phyloP scores from a whole-genome alignment of 371 early-diverging fungal genomes.

The Paraphysoderma sedebokerense region DNA sequence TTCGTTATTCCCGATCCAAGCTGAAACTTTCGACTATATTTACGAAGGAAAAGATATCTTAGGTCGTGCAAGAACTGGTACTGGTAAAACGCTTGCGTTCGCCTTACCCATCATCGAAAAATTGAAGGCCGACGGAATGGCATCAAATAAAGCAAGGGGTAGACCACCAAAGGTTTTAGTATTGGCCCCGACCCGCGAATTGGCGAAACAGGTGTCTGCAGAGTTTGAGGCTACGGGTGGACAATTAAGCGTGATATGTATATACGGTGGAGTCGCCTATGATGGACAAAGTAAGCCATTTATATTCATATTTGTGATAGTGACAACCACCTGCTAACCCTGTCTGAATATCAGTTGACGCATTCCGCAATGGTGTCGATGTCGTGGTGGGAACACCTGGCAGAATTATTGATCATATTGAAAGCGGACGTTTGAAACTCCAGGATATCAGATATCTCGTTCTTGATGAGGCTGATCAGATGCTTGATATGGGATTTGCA shows the following conservation, averaged over 20 bases:
- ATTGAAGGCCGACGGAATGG: conserved; percentile 36
- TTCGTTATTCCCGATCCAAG: conserved; percentile 83
- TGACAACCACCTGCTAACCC: neutral
- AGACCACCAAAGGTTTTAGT: too few relatives aligned
- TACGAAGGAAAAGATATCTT: conserved; percentile 78
- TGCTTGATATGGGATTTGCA: conserved; percentile 46
- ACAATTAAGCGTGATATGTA: conserved; percentile 6
- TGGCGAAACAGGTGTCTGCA: conserved; percentile 83
- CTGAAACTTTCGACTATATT: conserved; percentile 63
- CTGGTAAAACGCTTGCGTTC: conserved; percentile 86
- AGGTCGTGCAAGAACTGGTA: conserved; percentile 92
- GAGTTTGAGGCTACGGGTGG: conserved; percentile 11
- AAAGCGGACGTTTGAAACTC: conserved; percentile 29
- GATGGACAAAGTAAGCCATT: neutral
- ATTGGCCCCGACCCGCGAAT: conserved; percentile 87
- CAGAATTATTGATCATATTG: conserved; percentile 47
- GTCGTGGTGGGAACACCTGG: conserved; percentile 51
- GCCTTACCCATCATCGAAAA: conserved; percentile 71
- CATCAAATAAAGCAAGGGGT: too few relatives aligned
- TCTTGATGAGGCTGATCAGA: conserved; percentile 51
- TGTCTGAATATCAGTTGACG: conserved; percentile 66
- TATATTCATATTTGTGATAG: neutral
- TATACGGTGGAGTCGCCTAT: conserved; percentile 16
- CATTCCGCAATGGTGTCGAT: conserved; percentile 60
- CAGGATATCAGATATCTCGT: conserved; percentile 32